Evolutionary conservation across 495 filamentous ascomycete species (phyloP).

Genomic region (Thermochaetoides thermophila): DNA sequence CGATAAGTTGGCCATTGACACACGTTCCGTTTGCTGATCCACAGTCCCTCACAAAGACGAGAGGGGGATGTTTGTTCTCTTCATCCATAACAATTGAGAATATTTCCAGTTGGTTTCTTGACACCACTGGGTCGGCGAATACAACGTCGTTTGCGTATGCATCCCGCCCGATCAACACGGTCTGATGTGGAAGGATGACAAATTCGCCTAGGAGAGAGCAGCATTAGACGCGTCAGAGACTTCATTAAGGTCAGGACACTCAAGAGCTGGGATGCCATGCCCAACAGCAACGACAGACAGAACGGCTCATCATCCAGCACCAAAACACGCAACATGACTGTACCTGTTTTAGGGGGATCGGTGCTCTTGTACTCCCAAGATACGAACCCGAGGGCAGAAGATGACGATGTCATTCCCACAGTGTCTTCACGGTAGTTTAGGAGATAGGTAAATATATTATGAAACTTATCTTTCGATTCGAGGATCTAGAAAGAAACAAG

Average conservation of each 20-base stretch:
- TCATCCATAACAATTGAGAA: slow-evolving; percentile 41
- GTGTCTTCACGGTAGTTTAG: no score
- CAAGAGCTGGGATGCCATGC: neutral
- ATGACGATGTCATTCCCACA: no score
- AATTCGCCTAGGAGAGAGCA: slow-evolving; percentile 4
- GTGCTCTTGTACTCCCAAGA: slow-evolving; percentile 8
- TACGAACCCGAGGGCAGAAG: slow-evolving; percentile 3
- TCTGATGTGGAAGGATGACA: slow-evolving; percentile 13
- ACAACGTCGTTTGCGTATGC: slow-evolving; percentile 23
- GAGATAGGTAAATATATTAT: no score
- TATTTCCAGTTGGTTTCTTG: slow-evolving; percentile 45
- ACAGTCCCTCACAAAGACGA: slow-evolving; percentile 48
- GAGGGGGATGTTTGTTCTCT: slow-evolving; percentile 22
- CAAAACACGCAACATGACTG: neutral
- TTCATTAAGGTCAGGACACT: no score
- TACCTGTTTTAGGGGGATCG: slow-evolving; percentile 5
- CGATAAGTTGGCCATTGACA: slow-evolving; percentile 36
- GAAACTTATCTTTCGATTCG: no score
- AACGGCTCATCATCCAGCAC: neutral
- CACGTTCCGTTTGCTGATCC: slow-evolving; percentile 41
- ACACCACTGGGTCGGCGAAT: slow-evolving; percentile 32
- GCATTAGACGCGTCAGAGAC: no score
- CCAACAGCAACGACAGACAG: neutral
- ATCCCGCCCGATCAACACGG: slow-evolving; percentile 23
- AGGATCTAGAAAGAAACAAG: no score